Evolutionary conservation across 768 basidiomycete genomes (phyloP), one percentile per base, ranked within the genome.

Genomic region (Podaxis rugospora): DNA sequence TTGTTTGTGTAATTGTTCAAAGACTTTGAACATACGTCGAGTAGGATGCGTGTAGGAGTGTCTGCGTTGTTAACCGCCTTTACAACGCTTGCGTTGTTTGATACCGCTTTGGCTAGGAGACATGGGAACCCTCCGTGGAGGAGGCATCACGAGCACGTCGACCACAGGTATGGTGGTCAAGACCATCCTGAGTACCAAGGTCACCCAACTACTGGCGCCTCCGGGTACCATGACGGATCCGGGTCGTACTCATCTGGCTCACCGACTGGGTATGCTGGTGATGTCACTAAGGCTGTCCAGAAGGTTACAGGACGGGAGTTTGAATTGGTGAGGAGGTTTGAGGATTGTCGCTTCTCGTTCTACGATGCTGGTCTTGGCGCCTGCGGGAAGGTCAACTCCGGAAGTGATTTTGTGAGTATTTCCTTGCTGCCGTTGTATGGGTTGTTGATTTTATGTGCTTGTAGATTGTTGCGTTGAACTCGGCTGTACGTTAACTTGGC

Each of bases 401-500:
- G 71, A 54, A 60, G 61, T 39, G 70, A 71, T 21, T 75, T 70
- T 57, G 73, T 74, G 55, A 39, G 73, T 71, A 39, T 44, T 56
- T 53, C 28, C 7, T 35, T 28, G 5, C 11, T 56, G 40, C 18
- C 10, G 37, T 18, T 5, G 16, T 16, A 27, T 56, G 16, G 35
- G 37, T 21, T 58, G 27, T 16, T 21, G 28, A 27, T 23, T 49
- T 10, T 51, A 28, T 27, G 52, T 21, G 37, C 28, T 32, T 60
- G 4, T 36, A 87, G 86, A 79, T 86, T 62, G 86, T 88, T 40
- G 85, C 85, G 1, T 59, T 78, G 56, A 76, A 75, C 61, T 66
- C 66, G 47, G 68, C 62, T 35, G 79, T 81, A 66, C 53, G 76
- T 65, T 60, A 11, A 23, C 32, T 13, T 35, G 39, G 23, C 25